Conservation (phyloP, 164 flowering plant species). For the Litsea cubeba region DNA sequence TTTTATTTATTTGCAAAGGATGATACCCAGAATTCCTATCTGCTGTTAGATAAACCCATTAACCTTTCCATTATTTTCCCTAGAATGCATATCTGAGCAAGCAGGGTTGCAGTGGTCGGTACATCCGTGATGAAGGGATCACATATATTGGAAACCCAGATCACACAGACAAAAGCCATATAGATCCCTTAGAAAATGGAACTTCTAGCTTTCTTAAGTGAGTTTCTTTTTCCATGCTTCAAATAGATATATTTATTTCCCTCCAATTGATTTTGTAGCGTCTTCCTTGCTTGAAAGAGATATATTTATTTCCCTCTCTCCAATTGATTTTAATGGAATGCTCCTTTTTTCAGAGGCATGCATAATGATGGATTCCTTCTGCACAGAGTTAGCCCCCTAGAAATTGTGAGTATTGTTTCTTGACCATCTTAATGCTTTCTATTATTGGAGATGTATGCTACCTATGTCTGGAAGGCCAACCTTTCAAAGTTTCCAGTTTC, state of each 20-base stretch:
- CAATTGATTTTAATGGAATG: neutral
- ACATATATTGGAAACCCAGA: conserved; percentile 34
- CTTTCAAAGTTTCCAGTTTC: neutral
- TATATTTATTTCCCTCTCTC: neutral
- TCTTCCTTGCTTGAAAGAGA: too few species aligned
- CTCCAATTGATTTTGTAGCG: neutral
- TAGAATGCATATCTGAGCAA: conserved; percentile 62
- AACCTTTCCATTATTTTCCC: neutral
- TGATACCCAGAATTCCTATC: neutral
- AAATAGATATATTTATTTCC: neutral
- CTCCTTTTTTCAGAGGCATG: conserved; percentile 27
- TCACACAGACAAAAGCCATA: conserved; percentile 10
- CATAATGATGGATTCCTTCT: conserved; percentile 51
- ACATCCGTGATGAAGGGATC: conserved; percentile 22
- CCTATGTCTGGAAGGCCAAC: neutral
- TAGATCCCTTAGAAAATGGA: conserved; percentile 12
- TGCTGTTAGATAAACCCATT: neutral
- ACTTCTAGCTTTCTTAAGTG: conserved; percentile 18
- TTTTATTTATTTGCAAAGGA: neutral
- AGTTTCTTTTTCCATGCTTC: conserved; percentile 8
- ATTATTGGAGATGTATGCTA: neutral
- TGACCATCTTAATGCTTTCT: neutral
- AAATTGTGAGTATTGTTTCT: conserved; percentile 41
- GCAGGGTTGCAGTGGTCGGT: conserved; percentile 27
- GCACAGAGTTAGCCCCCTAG: conserved; percentile 48